phyloP scores from a whole-genome alignment of 345 rosid genomes.

The Anacardium occidentale region DNA sequence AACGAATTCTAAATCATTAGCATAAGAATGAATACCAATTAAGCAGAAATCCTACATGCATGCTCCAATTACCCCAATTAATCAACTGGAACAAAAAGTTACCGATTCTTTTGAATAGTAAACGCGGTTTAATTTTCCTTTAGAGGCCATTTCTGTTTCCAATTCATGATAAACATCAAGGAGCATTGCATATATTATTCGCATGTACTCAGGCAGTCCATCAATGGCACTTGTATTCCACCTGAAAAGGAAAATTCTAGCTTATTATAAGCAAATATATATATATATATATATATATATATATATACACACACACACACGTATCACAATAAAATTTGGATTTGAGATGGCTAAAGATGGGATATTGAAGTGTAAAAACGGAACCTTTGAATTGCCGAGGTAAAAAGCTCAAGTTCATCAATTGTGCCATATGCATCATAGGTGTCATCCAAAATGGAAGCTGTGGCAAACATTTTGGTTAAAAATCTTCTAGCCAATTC shows the following conservation, averaged over 20 bases:
- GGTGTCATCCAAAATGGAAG: conserved; percentile 20
- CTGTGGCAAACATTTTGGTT: conserved; percentile 26
- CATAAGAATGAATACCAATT: neutral
- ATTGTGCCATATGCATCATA: conserved; percentile 33
- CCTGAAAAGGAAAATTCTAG: conserved; percentile 1
- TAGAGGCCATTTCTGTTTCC: conserved; percentile 14
- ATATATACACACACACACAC: too few species aligned
- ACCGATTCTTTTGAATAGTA: conserved; percentile 34
- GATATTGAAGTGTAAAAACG: neutral
- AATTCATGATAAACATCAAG: conserved; percentile 32
- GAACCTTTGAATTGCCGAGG: conserved; percentile 30
- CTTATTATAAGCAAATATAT: neutral
- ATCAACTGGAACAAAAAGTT: neutral
- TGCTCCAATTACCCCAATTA: too few species aligned
- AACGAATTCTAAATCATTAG: neutral
- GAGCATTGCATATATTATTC: conserved; percentile 28
- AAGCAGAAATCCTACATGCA: too few species aligned
- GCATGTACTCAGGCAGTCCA: conserved; percentile 34
- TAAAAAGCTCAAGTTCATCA: conserved; percentile 33
- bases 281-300: too few species aligned
- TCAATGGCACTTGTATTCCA: conserved; percentile 23
- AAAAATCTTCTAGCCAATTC: conserved; percentile 15
- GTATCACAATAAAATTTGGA: too few species aligned
- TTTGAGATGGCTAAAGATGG: neutral
- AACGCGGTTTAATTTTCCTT: conserved; percentile 22